Conservation (phyloP, 2,329 filamentous ascomycete genomes). For the Leptographium lundbergii region DNA sequence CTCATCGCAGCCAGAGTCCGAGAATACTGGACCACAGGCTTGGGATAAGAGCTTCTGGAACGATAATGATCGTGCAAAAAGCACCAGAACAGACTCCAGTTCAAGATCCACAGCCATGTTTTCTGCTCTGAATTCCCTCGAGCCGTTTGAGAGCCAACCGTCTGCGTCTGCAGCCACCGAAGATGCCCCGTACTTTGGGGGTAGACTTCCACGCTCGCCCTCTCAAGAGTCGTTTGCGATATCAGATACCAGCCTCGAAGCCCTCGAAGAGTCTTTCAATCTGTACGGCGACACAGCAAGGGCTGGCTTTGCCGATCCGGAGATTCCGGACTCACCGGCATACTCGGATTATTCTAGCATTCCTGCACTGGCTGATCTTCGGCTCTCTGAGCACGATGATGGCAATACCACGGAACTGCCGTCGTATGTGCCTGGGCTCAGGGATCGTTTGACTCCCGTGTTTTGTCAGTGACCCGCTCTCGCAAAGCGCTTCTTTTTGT, state of each 20-base stretch:
- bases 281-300: neutral
- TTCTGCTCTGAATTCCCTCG: conserved; percentile 4
- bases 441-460: conserved; percentile 20
- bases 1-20: neutral
- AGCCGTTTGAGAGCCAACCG: neutral
- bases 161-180: neutral
- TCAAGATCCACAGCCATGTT: conserved; percentile 6
- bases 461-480: conserved; percentile 25
- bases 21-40: neutral
- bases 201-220: neutral
- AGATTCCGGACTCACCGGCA: neutral
- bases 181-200: neutral
- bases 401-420: too few species aligned
- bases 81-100: neutral
- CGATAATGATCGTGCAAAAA: neutral
- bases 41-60: neutral
- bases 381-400: neutral
- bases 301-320: neutral
- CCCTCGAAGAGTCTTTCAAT: conserved; percentile 3
- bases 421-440: conserved; percentile 5
- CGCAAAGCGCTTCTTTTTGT: neutral
- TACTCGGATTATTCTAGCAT: conserved; percentile 5
- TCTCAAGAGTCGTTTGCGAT: conserved; percentile 6
- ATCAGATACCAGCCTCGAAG: conserved; percentile 3
- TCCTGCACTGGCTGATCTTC: conserved; percentile 4